Evolutionary conservation across 495 filamentous ascomycete genomes (phyloP), one percentile per base, ranked within the genome.

Genomic region (Talaromyces liani): DNA sequence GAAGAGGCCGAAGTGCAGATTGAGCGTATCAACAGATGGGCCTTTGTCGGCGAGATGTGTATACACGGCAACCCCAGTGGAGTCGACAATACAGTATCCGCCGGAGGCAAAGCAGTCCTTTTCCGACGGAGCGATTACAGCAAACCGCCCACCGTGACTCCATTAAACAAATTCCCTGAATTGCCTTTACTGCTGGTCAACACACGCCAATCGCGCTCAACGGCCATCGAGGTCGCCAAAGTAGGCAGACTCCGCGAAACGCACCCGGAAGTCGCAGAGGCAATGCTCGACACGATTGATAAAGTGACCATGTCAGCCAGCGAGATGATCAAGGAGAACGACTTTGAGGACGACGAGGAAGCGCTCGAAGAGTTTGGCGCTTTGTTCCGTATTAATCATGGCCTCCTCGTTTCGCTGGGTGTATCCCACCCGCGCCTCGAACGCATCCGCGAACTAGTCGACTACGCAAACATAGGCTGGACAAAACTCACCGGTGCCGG

Each of bases 21-120:
- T 20, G 89, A 94, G 72, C 83, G 91, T 64, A 91, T 95, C 67
- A 95, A 95, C 72, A 82, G 86, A 54, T 95, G 91, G 91, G 91
- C 91, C 0, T 93, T 92, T 69, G 91, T 95, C 5, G 88, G 87
- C 36, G 91, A 95, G 73, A 87, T 93, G 84, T 90, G 88, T 67
- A 93, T 94, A 59, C 91, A 95, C 72, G 91, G 90, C 27, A 93
- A 92, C 70, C 91, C 91, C 3, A 91, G 88, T 3, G 91, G 91
- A 0, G 88, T 95, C 51, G 91, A 95, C 78, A 95, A 95, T 71
- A 94, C 91, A 1, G 91, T 95, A 29, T 77, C 91, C 10, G 87
- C 89, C 3, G 83, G 88, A 58, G 91, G 91, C 34, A 92, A 90
- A 74, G 91, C 90, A 0, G 91, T 93, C 0, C 76, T 93, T 22